These are phyloP conservation scores for Stentor coeruleus DNA, from an alignment of 73 alveolate species.

Conservation along the genomic window DNA sequence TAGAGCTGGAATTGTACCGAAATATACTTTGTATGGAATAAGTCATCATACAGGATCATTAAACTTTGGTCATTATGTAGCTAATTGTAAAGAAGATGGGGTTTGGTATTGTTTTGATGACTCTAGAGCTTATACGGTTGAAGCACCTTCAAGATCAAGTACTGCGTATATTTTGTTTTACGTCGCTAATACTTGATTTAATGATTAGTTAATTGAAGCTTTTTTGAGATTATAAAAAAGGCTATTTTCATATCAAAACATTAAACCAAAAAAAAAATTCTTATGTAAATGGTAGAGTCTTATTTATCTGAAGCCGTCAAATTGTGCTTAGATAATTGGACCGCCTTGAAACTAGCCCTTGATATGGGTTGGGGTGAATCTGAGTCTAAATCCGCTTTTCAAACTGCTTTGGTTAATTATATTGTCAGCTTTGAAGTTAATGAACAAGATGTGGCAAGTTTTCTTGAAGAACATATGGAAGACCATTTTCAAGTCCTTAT, in stretches of 20 bases:
- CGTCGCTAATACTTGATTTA: no score
- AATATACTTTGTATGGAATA: slow-evolving; percentile 47
- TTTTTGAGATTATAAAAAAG: no score
- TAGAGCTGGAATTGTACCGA: background rate
- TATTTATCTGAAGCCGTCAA: background rate
- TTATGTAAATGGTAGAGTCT: background rate
- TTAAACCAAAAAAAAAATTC: no score
- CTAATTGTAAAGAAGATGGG: slow-evolving; percentile 2
- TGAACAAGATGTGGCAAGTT: background rate
- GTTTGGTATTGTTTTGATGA: background rate
- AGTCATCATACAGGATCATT: slow-evolving; percentile 60
- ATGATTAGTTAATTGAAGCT: no score
- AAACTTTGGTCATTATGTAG: slow-evolving; percentile 62
- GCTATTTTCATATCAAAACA: no score
- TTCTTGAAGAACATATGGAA: slow-evolving; percentile 4
- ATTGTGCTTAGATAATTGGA: slow-evolving; percentile 11
- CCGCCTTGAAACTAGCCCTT: slow-evolving; percentile 21
- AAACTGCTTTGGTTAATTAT: background rate
- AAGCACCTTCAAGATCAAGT: background rate
- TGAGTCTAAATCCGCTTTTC: background rate
- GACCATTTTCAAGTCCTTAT: slow-evolving; percentile 1
- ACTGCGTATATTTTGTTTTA: background rate
- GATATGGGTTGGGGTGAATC: slow-evolving; percentile 21
- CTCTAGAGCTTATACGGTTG: background rate
- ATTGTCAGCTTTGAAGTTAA: background rate